These are phyloP conservation scores for Exophiala viscosa DNA, from an alignment of 2,329 filamentous ascomycete genomes.

Conservation along the genomic window DNA sequence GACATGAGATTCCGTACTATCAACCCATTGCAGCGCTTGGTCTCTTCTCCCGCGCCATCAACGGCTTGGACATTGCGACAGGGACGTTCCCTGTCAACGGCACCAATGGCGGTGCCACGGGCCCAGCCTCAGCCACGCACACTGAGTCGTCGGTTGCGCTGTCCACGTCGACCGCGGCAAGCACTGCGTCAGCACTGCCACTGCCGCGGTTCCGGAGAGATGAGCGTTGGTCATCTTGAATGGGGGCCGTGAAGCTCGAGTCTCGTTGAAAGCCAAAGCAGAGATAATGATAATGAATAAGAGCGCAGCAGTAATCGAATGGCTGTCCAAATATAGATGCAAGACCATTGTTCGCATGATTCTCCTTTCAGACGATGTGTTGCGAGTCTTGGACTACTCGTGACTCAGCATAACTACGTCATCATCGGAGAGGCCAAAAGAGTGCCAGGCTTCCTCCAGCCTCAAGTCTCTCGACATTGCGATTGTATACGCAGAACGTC, in stretches of 20 bases:
- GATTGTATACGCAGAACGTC: no score
- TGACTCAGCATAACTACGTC: no score
- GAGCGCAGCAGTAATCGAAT: no score
- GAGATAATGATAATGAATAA: no score
- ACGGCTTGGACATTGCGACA: constrained; percentile 53
- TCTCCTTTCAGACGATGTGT: no score
- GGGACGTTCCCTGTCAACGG: constrained; percentile 40
- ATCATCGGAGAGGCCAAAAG: no score
- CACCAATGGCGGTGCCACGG: constrained; percentile 39
- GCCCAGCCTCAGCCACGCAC: constrained; percentile 43
- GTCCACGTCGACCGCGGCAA: constrained; percentile 23
- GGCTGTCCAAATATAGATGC: no score
- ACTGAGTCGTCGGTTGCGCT: constrained; percentile 41
- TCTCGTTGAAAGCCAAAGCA: no score
- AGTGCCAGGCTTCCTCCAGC: no score
- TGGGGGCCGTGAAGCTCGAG: background rate
- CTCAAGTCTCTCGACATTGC: no score
- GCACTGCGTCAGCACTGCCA: background rate
- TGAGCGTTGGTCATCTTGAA: background rate
- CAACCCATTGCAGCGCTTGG: constrained; percentile 59
- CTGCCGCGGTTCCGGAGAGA: background rate
- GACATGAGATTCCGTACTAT: constrained; percentile 60
- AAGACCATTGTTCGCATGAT: no score
- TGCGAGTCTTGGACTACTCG: no score
- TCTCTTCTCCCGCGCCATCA: constrained; percentile 59